Conservation (phyloP, 2,329 filamentous ascomycete genomes). For the Ceratocystis lukuohia region DNA sequence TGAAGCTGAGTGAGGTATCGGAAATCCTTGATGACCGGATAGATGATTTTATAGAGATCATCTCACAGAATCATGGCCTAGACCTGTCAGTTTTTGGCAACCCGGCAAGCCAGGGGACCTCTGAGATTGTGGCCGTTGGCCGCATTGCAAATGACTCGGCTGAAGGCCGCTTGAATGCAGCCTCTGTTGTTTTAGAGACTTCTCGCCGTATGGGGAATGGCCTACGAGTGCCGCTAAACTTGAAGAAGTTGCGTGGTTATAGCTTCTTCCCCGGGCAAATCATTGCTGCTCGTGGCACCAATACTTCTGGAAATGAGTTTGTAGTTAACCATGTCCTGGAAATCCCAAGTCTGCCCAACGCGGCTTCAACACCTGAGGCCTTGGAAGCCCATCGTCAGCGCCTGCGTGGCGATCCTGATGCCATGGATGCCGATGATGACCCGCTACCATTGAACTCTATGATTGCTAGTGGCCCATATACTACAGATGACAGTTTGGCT, state of each 20-base stretch:
- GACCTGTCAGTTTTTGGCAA: constrained; percentile 77
- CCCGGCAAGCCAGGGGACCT: constrained; percentile 70
- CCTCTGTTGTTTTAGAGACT: constrained; percentile 77
- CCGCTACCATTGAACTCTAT: constrained; percentile 58
- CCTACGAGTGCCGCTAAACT: constrained; percentile 63
- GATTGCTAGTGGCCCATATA: constrained; percentile 77
- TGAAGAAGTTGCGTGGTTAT: constrained; percentile 54
- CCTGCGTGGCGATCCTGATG: constrained; percentile 50
- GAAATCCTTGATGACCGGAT: constrained; percentile 92
- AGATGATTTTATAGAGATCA: constrained; percentile 66
- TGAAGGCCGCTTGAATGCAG: constrained; percentile 76
- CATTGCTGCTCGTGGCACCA: constrained; percentile 73
- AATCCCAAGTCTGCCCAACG: constrained; percentile 58
- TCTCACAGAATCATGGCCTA: constrained; percentile 61
- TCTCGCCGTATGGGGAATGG: constrained; percentile 75
- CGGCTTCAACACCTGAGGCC: constrained; percentile 53
- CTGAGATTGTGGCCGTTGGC: constrained; percentile 78
- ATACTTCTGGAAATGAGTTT: constrained; percentile 74
- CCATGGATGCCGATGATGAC: constrained; percentile 39
- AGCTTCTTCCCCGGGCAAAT: constrained; percentile 93
- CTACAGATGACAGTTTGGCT: constrained; percentile 78
- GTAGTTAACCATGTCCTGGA: constrained; percentile 63
- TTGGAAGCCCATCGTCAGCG: constrained; percentile 57
- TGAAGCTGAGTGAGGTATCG: constrained; percentile 86
- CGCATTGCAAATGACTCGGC: constrained; percentile 76